Evolutionary conservation across 306 rosid species (phyloP), one percentile per base, ranked within the genome.

Genomic region (Dryas octopetala): DNA sequence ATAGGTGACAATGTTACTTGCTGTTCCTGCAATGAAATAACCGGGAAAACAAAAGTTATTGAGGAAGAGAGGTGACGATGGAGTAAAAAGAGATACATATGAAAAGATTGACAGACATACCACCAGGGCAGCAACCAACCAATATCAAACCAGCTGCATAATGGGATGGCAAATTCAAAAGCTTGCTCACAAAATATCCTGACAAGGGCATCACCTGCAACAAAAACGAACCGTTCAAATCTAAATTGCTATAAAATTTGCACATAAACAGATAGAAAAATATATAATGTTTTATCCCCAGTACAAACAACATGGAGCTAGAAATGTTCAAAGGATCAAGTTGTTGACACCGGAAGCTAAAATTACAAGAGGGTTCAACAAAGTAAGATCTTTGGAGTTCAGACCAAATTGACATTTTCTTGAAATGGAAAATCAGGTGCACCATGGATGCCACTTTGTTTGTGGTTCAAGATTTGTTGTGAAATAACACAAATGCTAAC

Each of bases 171-270:
- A 89, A 76, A 70, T 93, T 93, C 70, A 91, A 76, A 63, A 89
- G 86, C 87, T 86, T 91, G 91, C 98, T 89, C 72, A 89, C 64
- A 52, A 91, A 70, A 81, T 71, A 89, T 12, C 85, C 98, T 19
- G 93, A 88, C 63, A 91, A 19, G 50, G 98, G 98, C 98, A 93
- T 91, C 83, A 93, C 91, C 98, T 93, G 89, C 82, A 83, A 62
- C 44, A 82, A 54, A 44, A 70, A 48, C 23, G 45, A 54, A 45
- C 47, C 38, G 9, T 58, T 28, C 1, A n/a, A 52, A 54, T 14
- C n/a, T 38, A 0, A 57, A 55, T 6, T 19, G 44, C 43, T 19
- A 58, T 2, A 5, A 19, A 2, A 44, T 10, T 19, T 46, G 4
- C 7, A 3, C 50, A 47, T 70, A 52, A 26, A 70, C 62, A 70